Evolutionary conservation across 2,329 filamentous ascomycete genomes (phyloP).

Genomic region (Penicillium corylophilum): DNA sequence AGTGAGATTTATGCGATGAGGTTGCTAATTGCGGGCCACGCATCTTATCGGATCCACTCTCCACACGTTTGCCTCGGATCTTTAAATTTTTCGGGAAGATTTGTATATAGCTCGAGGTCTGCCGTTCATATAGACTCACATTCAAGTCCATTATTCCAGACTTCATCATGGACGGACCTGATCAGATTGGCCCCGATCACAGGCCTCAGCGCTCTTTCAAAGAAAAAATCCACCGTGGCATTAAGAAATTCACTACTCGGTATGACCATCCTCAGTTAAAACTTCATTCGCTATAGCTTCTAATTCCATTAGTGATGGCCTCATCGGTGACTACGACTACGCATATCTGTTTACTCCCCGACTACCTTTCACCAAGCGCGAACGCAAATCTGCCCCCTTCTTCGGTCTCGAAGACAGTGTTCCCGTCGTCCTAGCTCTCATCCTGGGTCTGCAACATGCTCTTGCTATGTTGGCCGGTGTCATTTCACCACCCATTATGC

Average conservation of each 20-base stretch:
- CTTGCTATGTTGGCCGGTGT: slow-evolving; percentile 64
- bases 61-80: neutral
- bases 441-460: slow-evolving; percentile 69
- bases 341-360: slow-evolving; percentile 79
- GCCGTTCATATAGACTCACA: no score
- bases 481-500: slow-evolving; percentile 64
- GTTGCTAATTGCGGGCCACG: slow-evolving; percentile 14
- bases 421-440: slow-evolving; percentile 63
- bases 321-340: slow-evolving; percentile 88
- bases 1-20: slow-evolving; percentile 13
- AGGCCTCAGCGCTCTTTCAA: slow-evolving; percentile 37
- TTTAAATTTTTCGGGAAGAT: neutral
- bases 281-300: no score
- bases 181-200: slow-evolving; percentile 45
- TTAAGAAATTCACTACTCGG: slow-evolving; percentile 45
- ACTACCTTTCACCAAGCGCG: slow-evolving; percentile 74
- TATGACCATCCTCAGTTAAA: slow-evolving; percentile 27
- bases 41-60: slow-evolving; percentile 10
- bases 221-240: slow-evolving; percentile 35
- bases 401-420: slow-evolving; percentile 69
- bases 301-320: slow-evolving; percentile 57
- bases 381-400: slow-evolving; percentile 61
- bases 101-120: neutral
- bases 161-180: slow-evolving; percentile 37
- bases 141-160: neutral